Percentiles rank a stretch among this genome's conserved stretches.
phyloP scores from a whole-genome alignment of 352 stramenopile genomes.

The Globisporangium perplexum region DNA sequence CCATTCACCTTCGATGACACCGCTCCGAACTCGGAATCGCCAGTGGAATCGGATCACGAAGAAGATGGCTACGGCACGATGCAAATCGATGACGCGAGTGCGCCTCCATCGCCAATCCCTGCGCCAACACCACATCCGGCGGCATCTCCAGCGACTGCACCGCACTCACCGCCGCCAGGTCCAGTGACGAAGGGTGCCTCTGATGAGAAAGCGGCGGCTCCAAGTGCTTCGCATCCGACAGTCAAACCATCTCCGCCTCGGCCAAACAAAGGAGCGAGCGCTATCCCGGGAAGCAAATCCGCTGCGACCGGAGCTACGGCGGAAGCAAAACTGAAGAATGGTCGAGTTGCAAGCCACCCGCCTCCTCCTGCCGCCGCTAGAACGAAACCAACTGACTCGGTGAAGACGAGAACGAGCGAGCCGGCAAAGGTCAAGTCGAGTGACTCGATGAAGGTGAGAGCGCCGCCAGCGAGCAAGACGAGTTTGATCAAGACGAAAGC shows the following conservation, averaged over 20 bases:
- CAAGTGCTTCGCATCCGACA: neutral
- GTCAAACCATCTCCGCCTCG: neutral
- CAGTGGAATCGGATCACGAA: neutral
- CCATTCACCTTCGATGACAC: neutral
- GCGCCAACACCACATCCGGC: too few relatives aligned
- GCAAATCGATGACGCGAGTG: neutral
- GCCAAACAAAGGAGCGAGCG: neutral
- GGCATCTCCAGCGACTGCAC: too few relatives aligned
- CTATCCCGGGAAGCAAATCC: neutral
- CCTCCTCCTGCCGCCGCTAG: neutral
- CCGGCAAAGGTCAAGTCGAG: neutral
- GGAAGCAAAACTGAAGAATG: conserved; percentile 3
- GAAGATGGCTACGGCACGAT: neutral
- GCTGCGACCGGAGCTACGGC: neutral
- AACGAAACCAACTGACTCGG: conserved; percentile 2
- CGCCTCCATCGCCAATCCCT: too few relatives aligned
- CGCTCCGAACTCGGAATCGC: neutral
- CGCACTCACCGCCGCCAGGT: too few relatives aligned
- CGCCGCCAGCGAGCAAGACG: neutral
- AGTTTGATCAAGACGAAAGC: conserved; percentile 3
- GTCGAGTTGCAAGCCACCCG: neutral
- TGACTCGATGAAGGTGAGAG: neutral
- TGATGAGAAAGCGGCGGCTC: neutral
- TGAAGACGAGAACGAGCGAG: conserved; percentile 5
- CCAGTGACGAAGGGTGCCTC: too few relatives aligned